Evolutionary conservation across 1,284 basidiomycete genomes (phyloP).

Genomic region (Inonotus hispidus): DNA sequence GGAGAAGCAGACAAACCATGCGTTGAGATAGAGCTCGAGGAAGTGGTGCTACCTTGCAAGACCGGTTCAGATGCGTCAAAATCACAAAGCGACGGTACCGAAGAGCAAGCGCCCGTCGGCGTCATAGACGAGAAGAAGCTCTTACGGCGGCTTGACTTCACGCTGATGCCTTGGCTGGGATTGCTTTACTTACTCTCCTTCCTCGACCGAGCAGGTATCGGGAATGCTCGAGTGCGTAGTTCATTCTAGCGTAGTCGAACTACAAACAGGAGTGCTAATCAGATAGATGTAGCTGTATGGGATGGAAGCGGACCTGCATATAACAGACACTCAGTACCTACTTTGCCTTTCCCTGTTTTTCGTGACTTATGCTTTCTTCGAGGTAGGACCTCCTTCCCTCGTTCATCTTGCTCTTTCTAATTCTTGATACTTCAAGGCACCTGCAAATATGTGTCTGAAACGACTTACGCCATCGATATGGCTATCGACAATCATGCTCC

Average conservation of each 20-base stretch:
- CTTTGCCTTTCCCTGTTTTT: constrained; percentile 60
- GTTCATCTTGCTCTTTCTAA: not conserved
- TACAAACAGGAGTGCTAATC: too few relatives aligned
- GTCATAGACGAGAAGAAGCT: constrained; percentile 54
- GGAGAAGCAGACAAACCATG: not conserved
- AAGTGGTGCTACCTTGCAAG: not conserved
- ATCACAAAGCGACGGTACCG: not conserved
- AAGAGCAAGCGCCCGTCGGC: not conserved
- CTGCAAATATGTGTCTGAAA: constrained; percentile 67
- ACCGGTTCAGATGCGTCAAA: not conserved
- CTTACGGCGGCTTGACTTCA: constrained; percentile 58
- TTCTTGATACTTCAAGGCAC: constrained; percentile 36
- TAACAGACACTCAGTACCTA: constrained; percentile 60
- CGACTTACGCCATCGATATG: constrained; percentile 59
- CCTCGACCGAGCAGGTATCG: constrained; percentile 75
- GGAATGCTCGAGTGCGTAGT: constrained; percentile 61
- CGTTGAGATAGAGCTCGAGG: not conserved
- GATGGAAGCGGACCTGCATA: constrained; percentile 47
- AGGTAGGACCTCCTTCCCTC: constrained; percentile 33
- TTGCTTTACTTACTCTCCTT: constrained; percentile 72
- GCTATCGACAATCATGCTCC: constrained; percentile 55
- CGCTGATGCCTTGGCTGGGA: constrained; percentile 64
- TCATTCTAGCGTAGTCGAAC: not conserved
- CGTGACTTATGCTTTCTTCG: constrained; percentile 60
- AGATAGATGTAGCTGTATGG: constrained; percentile 42